Conservation (phyloP, 73 alveolate species). For the Stentor coeruleus region DNA sequence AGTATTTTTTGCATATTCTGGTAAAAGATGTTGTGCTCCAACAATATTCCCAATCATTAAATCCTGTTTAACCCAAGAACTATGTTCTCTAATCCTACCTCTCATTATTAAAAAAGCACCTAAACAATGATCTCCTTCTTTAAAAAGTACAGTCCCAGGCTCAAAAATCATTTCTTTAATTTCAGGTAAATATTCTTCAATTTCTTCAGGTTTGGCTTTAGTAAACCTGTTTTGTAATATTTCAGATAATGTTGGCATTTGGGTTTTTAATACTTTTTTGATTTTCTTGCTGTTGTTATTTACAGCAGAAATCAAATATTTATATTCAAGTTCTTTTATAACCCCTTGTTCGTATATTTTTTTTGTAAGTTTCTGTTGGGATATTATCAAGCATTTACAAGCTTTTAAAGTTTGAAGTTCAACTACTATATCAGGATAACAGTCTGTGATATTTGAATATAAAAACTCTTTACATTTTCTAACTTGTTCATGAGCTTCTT, state of each 20-base stretch:
- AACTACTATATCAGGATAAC: constrained; percentile 12
- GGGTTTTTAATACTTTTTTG: background rate
- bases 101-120: constrained; percentile 4
- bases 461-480: background rate
- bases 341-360: background rate
- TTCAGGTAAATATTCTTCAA: background rate
- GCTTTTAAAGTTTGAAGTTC: background rate
- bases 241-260: background rate
- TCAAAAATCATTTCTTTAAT: background rate
- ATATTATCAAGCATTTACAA: background rate
- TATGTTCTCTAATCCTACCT: constrained; percentile 6
- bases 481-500: constrained; percentile 20
- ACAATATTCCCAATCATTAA: constrained; percentile 23
- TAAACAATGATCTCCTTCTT: background rate
- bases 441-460: background rate
- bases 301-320: background rate
- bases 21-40: constrained; percentile 15
- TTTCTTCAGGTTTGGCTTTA: background rate
- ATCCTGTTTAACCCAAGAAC: background rate
- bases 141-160: background rate
- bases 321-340: constrained; percentile 10
- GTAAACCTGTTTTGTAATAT: constrained; percentile 3
- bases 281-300: background rate
- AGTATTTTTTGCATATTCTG: background rate
- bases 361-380: constrained; percentile 6